Percentiles rank a stretch among this genome's conserved stretches.
phyloP scores from a whole-genome alignment of 495 filamentous ascomycete genomes.

The Cryomyces minteri region DNA sequence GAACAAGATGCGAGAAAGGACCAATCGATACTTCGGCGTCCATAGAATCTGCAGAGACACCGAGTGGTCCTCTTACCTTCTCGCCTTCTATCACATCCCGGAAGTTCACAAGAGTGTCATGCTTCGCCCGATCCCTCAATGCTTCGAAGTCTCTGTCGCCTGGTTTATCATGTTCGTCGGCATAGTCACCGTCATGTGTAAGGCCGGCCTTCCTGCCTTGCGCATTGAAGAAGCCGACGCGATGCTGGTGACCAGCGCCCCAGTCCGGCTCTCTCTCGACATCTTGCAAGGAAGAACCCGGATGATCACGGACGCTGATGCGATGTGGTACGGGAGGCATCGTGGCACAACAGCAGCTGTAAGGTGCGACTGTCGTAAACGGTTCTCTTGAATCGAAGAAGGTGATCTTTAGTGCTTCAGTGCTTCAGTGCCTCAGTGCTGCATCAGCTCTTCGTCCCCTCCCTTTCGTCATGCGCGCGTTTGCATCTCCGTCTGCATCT shows the following conservation, averaged over 20 bases:
- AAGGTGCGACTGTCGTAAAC: no score
- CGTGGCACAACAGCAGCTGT: background rate
- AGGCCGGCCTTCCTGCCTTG: slow-evolving; percentile 6
- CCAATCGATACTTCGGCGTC: no score
- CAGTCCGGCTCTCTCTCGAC: slow-evolving; percentile 8
- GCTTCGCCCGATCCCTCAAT: no score
- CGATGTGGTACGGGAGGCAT: slow-evolving; percentile 9
- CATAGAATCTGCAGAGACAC: no score
- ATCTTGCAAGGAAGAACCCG: slow-evolving; percentile 6
- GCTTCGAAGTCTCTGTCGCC: background rate
- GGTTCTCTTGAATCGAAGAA: no score
- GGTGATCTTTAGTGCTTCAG: no score
- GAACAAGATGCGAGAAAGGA: no score
- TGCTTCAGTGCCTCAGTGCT: no score
- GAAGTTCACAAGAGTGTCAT: slow-evolving; percentile 6
- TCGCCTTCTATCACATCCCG: slow-evolving; percentile 2
- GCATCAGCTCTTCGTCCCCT: no score
- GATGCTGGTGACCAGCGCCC: slow-evolving; percentile 6
- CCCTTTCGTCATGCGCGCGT: no score
- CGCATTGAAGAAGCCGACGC: slow-evolving; percentile 6
- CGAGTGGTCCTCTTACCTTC: background rate
- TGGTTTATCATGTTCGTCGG: background rate
- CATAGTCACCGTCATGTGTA: slow-evolving; percentile 9
- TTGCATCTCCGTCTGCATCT: no score
- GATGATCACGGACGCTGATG: slow-evolving; percentile 4